These are phyloP conservation scores for Picochlorum costavermella DNA, from an alignment of 139 green algal species.

Conservation along the genomic window DNA sequence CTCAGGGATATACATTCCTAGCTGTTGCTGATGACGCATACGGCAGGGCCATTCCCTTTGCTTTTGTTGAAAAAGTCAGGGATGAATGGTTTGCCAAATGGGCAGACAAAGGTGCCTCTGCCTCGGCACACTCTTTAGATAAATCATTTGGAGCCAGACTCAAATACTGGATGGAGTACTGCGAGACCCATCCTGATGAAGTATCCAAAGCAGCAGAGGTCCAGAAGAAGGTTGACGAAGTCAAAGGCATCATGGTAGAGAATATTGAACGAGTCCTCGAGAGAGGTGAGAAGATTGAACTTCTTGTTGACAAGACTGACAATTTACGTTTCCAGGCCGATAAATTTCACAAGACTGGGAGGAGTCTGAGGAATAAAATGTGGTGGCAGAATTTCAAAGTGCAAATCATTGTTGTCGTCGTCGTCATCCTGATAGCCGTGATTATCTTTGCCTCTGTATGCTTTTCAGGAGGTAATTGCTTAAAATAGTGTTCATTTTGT, in stretches of 20 bases:
- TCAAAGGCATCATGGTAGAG: constrained; percentile 97
- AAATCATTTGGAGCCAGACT: constrained; percentile 69
- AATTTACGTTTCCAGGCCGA: constrained; percentile 88
- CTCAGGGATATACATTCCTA: constrained; percentile 55
- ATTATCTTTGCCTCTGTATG: constrained; percentile 79
- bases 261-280: constrained; percentile 97
- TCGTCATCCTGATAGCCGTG: constrained; percentile 61
- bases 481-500: constrained; percentile 24
- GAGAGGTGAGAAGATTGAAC: constrained; percentile 93
- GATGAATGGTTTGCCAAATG: constrained; percentile 65
- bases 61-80: constrained; percentile 76
- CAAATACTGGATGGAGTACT: constrained; percentile 90
- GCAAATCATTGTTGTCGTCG: constrained; percentile 58
- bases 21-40: constrained; percentile 88
- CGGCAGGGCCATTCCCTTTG: constrained; percentile 88
- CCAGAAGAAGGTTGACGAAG: constrained; percentile 88
- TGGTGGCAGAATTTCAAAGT: constrained; percentile 96
- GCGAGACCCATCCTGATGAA: constrained; percentile 83
- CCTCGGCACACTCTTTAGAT: constrained; percentile 73
- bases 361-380: constrained; percentile 75
- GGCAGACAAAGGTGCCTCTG: constrained; percentile 49
- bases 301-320: constrained; percentile 95
- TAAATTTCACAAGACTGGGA: constrained; percentile 80
- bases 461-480: constrained; percentile 58
- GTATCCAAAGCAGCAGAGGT: constrained; percentile 80